Base-by-base conservation (phyloP, 345 rosid species). In the Schrenkiella parvula region DNA sequence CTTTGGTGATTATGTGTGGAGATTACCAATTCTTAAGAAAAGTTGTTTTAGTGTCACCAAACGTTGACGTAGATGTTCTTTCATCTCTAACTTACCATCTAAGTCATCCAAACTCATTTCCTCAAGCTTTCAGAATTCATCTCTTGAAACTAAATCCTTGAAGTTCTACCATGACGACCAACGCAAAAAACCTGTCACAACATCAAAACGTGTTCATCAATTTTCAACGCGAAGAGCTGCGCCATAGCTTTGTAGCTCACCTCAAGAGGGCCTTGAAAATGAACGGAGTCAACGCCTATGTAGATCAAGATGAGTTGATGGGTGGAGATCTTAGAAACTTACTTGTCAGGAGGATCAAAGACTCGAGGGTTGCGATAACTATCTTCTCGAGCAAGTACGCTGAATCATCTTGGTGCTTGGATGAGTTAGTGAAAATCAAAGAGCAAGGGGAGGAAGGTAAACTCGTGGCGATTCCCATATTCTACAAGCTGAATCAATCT, bases 181-280 rank as follows among this genome's bases (percentile, higher is more conserved):
- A 28, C 29, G 29, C 3, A 28, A 28, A 28, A 28, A 28, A 4
- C 29, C 0, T 5, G 29, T 28, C 29, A 28, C 35, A 32, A 10
- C 35, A 32, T 7, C 41, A 60, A 31, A 29, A 50, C 12, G 76
- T 71, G 14, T 71, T 51, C 41, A n/a, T 71, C 6, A 71, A 57
- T 39, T 71, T 71, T 48, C 18, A 61, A 4, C n/a, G n/a, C n/a
- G 19, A 4, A 4, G 69, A 60, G 29, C 19, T 15, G 6, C 37
- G 41, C 13, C 17, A 60, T 0, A 9, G 50, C 11, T 60, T 72
- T 29, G 34, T 37, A 0, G 10, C 17, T 34, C 54, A 72, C 11
- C 76, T 72, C 26, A 15, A 10, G 10, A 19, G 5, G 15, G 70
- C 44, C 28, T 22, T 72, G 13, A 0, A 14, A 8, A 42, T 3